Evolutionary conservation across 2,329 filamentous ascomycete species (phyloP), one percentile per base, ranked within the genome.

Genomic region (Hypoxylon sp.): DNA sequence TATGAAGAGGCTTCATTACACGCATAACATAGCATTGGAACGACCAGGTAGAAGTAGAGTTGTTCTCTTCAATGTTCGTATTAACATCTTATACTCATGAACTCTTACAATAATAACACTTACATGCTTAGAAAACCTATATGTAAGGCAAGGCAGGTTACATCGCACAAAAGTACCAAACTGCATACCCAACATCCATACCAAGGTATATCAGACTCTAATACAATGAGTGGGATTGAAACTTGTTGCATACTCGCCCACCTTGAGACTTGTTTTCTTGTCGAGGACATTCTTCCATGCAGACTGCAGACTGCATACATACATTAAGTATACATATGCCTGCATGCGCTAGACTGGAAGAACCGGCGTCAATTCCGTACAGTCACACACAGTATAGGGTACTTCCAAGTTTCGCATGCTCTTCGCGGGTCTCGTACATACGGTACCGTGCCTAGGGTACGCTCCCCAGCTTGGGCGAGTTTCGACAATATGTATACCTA

Each of bases 151-250:
- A 52, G 46, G 47, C 39, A 59, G 66, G 65, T 68, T 68, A 63
- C 65, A 70, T 66, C 60, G 46, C 61, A 63, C 66, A 71, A 66
- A 59, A 67, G 53, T 63, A 59, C 65, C 54, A 70, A 66, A 63
- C 62, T 50, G 51, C 68, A 59, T 62, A 62, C 22, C 50, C 39
- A 50, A 53, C 14, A 37, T 60, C 48, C 14, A 47, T 60, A 50
- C 46, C 46, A 26, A 39, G 11, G 42, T 59, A 51, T 67, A 61
- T 68, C 42, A 65, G 59, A 53, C 29, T 61, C 53, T 68, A 51
- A 67, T 59, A 60, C 63, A 57, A 29, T 42, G 29, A 57, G 60
- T 59, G 50, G 57, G 44, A 67, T 63, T 46, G 65, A 63, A 63
- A 66, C 68, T 66, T 37, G 61, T 57, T 68, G 51, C 68, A 63